These are phyloP conservation scores for Ganoderma sp. DNA, from an alignment of 1,284 basidiomycete genomes.

Conservation along the genomic window DNA sequence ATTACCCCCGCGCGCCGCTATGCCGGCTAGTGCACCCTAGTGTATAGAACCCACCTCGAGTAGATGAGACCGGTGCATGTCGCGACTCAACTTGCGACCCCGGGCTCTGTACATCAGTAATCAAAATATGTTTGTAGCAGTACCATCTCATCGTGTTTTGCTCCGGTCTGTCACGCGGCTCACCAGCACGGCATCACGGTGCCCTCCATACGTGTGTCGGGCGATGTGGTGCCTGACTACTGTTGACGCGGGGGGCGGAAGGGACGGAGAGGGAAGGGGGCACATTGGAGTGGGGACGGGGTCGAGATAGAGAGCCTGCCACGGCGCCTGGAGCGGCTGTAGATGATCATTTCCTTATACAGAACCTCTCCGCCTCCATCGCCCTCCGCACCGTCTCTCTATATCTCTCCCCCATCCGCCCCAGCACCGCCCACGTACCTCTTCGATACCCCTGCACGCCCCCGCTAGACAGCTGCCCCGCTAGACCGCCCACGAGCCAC, in stretches of 20 bases:
- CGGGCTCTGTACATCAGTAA: constrained; percentile 35
- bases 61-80: constrained; percentile 29
- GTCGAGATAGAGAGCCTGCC: not conserved
- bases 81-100: constrained; percentile 41
- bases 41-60: constrained; percentile 21
- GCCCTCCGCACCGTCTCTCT: constrained; percentile 5
- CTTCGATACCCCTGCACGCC: constrained; percentile 9
- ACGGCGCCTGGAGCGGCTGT: constrained; percentile 11
- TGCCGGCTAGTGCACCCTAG: constrained; percentile 24
- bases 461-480: not conserved
- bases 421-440: constrained; percentile 5
- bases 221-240: not conserved
- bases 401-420: constrained; percentile 10
- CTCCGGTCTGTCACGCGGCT: not conserved
- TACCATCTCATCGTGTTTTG: constrained; percentile 14
- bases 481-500: not conserved
- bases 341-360: constrained; percentile 27
- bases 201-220: not conserved
- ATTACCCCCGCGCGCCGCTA: constrained; percentile 13
- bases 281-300: not conserved
- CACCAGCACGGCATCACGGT: not conserved
- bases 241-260: not conserved
- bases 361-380: constrained; percentile 23
- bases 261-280: not conserved
- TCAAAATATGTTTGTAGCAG: constrained; percentile 35